Percentiles rank a stretch among this genome's conserved stretches.
phyloP scores from a whole-genome alignment of 495 filamentous ascomycete genomes.

The Penicillium odoratum region DNA sequence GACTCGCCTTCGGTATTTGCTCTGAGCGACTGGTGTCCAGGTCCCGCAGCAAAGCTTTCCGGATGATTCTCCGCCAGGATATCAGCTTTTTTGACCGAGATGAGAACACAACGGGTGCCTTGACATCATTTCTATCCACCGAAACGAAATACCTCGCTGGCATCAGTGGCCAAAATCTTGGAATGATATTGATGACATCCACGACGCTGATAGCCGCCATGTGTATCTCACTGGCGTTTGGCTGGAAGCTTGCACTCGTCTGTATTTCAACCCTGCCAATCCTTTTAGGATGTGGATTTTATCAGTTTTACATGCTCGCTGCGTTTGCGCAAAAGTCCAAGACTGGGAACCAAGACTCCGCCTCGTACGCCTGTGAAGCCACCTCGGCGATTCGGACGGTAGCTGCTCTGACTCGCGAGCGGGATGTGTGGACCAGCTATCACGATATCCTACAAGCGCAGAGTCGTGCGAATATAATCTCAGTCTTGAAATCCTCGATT shows the following conservation, averaged over 20 bases:
- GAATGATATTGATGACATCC: constrained; percentile 29
- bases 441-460: constrained; percentile 65
- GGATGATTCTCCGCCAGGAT: constrained; percentile 54
- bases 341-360: constrained; percentile 54
- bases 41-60: constrained; percentile 4
- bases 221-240: constrained; percentile 55
- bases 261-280: constrained; percentile 45
- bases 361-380: constrained; percentile 58
- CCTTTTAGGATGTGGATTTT: constrained; percentile 51
- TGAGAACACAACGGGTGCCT: constrained; percentile 47
- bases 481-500: constrained; percentile 63
- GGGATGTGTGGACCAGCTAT: constrained; percentile 74
- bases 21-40: constrained; percentile 4
- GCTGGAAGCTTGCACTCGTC: constrained; percentile 63
- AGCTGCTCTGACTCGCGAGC: constrained; percentile 61
- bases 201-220: constrained; percentile 55
- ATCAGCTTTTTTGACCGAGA: constrained; percentile 58
- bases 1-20: not conserved
- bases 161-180: constrained; percentile 17
- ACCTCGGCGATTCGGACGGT: constrained; percentile 59
- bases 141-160: constrained; percentile 65
- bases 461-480: constrained; percentile 58
- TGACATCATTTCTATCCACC: constrained; percentile 54
- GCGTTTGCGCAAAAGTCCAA: constrained; percentile 53
- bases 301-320: constrained; percentile 56